Conservation (phyloP, 2,329 filamentous ascomycete species). For the Colletotrichum aenigma region DNA sequence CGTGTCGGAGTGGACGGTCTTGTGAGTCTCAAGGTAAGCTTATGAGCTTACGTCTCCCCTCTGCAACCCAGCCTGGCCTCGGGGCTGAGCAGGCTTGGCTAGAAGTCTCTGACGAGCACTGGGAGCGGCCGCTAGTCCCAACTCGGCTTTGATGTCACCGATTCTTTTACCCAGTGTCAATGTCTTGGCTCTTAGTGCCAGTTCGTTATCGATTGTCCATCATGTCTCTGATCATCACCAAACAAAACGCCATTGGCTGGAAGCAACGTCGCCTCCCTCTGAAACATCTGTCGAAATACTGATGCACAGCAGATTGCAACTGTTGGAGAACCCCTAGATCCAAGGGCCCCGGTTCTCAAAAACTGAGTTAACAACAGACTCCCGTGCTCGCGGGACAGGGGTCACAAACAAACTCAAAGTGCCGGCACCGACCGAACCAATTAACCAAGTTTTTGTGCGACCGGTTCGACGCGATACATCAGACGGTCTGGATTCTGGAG, state of each 20-base stretch:
- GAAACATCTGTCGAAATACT: not conserved
- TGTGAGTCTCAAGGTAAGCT: slow-evolving; percentile 10
- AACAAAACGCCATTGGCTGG: not conserved
- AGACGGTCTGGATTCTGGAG: slow-evolving; percentile 8
- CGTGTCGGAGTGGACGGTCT: not conserved
- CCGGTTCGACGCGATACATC: slow-evolving; percentile 1
- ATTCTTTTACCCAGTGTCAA: not conserved
- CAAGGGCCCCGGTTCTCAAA: not conserved
- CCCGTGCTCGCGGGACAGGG: not conserved
- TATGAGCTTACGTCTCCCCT: slow-evolving; percentile 17
- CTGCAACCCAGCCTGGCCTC: not conserved
- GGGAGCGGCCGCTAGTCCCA: not conserved
- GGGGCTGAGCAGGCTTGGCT: slow-evolving; percentile 10
- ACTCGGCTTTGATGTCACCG: not conserved
- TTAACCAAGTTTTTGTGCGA: not conserved
- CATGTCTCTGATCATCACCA: not conserved
- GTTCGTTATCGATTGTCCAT: not conserved
- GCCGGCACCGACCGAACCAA: not conserved
- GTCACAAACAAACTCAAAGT: not conserved
- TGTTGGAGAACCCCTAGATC: not conserved
- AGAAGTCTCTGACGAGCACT: slow-evolving; percentile 2
- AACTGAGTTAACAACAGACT: not conserved
- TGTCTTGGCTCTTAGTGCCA: not conserved
- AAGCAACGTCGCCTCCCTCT: not conserved
- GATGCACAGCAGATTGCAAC: not conserved